Evolutionary conservation across 2,329 filamentous ascomycete genomes (phyloP).

Genomic region (Xylaria sp.): DNA sequence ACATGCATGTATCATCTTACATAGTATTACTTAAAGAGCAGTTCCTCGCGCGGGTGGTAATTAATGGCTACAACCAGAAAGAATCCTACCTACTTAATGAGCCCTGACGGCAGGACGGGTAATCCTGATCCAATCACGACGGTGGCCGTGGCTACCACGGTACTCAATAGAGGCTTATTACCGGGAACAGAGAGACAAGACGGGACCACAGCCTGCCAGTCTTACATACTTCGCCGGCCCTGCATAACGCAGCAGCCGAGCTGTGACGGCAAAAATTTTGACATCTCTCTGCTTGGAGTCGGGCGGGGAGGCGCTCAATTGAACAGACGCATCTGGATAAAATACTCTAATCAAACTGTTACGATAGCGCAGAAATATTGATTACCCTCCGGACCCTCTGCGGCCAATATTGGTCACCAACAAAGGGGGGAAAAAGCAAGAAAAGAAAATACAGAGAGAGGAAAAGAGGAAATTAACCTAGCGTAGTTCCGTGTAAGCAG

Average conservation of each 20-base stretch:
- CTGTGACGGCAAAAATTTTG: too few species aligned
- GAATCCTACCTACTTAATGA: too few species aligned
- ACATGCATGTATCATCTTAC: too few species aligned
- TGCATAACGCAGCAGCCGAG: not conserved
- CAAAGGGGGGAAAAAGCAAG: conserved; percentile 7
- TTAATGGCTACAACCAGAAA: not conserved
- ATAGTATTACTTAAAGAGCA: not conserved
- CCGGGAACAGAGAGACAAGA: not conserved
- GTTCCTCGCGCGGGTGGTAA: not conserved
- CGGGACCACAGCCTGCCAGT: not conserved
- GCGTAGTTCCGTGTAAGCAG: not conserved
- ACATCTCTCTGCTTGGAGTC: too few species aligned
- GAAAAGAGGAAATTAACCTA: not conserved
- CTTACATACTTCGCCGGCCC: too few species aligned
- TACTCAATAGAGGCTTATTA: not conserved
- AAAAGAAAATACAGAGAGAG: too few species aligned
- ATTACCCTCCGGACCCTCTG: conserved; percentile 12
- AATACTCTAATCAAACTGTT: conserved; percentile 5
- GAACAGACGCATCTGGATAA: not conserved
- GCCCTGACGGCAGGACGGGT: not conserved
- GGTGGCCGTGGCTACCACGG: too few species aligned
- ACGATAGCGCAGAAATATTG: conserved; percentile 5
- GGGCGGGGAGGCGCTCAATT: not conserved
- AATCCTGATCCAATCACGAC: not conserved
- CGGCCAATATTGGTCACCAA: conserved; percentile 19